phyloP scores from a whole-genome alignment of 345 rosid genomes.

The Punica granatum region DNA sequence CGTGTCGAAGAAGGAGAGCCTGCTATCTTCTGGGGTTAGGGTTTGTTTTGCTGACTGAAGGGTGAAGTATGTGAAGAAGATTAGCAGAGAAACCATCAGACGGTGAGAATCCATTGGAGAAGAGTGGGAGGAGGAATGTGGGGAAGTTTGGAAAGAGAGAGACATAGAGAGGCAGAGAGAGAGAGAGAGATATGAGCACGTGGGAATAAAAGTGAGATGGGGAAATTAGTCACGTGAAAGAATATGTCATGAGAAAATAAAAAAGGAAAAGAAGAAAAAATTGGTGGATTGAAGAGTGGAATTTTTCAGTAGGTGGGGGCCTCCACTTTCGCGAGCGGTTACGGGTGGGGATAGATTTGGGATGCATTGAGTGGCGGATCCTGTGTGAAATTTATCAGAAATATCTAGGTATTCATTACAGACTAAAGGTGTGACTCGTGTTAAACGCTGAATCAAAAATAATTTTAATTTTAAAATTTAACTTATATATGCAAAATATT shows the following conservation, averaged over 20 bases:
- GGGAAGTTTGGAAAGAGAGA: neutral
- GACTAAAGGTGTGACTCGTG: too few species aligned
- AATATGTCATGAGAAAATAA: neutral
- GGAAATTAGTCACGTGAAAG: conserved; percentile 28
- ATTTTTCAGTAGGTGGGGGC: neutral
- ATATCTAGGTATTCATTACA: too few species aligned
- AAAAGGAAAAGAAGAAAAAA: neutral
- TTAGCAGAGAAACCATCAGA: conserved; percentile 1
- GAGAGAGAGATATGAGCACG: conserved; percentile 27
- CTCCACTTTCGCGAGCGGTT: neutral
- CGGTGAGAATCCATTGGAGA: conserved; percentile 12
- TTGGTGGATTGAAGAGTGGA: neutral
- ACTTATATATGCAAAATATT: too few species aligned
- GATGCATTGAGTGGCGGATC: too few species aligned
- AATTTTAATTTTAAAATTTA: too few species aligned
- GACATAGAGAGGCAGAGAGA: neutral
- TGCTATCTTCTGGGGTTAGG: neutral
- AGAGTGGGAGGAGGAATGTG: neutral
- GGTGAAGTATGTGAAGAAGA: conserved; percentile 5
- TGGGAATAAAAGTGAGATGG: conserved; percentile 14
- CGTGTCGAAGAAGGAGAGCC: conserved; percentile 1
- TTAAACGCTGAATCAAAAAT: too few species aligned
- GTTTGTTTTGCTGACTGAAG: neutral
- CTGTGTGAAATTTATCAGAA: too few species aligned
- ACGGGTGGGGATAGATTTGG: too few species aligned